Evolutionary conservation across 2,329 filamentous ascomycete species (phyloP).

Genomic region (Cylindrodendrum hubeiense): DNA sequence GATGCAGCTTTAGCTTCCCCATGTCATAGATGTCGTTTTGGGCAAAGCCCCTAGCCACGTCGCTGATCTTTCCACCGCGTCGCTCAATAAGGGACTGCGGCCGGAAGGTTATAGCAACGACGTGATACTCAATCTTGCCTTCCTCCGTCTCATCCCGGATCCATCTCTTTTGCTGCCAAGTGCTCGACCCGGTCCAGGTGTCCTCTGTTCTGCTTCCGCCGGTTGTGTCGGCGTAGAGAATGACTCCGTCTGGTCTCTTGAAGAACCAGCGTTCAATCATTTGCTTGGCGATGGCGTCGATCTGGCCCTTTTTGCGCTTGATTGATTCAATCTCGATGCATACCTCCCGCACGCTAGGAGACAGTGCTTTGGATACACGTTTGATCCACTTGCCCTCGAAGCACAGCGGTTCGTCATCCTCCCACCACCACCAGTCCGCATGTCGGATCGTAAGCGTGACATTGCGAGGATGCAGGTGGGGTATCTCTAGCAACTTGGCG

Average conservation of each 20-base stretch:
- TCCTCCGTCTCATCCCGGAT: slow-evolving; percentile 55
- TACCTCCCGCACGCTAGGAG: slow-evolving; percentile 52
- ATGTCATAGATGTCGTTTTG: background rate
- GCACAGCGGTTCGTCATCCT: slow-evolving; percentile 50
- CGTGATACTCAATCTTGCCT: slow-evolving; percentile 57
- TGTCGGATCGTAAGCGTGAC: slow-evolving; percentile 62
- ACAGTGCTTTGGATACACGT: slow-evolving; percentile 37
- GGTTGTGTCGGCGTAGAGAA: slow-evolving; percentile 47
- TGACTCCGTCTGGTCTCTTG: slow-evolving; percentile 46
- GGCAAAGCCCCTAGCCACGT: slow-evolving; percentile 6
- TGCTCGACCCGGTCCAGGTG: slow-evolving; percentile 60
- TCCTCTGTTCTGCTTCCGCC: slow-evolving; percentile 42
- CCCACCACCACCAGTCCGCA: slow-evolving; percentile 63
- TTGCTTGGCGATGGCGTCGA: slow-evolving; percentile 56
- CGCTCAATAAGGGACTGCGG: slow-evolving; percentile 34
- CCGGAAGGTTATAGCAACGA: slow-evolving; percentile 54
- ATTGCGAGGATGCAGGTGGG: slow-evolving; percentile 48
- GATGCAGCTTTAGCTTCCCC: background rate
- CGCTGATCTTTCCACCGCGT: slow-evolving; percentile 32
- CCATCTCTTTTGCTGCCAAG: slow-evolving; percentile 54
- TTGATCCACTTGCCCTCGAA: slow-evolving; percentile 55
- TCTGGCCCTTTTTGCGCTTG: slow-evolving; percentile 57
- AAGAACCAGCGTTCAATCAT: slow-evolving; percentile 41
- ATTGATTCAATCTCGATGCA: slow-evolving; percentile 62
- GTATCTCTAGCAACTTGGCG: slow-evolving; percentile 40